Base-by-base conservation (phyloP, 305 asterid species). In the Rubia balearica region DNA sequence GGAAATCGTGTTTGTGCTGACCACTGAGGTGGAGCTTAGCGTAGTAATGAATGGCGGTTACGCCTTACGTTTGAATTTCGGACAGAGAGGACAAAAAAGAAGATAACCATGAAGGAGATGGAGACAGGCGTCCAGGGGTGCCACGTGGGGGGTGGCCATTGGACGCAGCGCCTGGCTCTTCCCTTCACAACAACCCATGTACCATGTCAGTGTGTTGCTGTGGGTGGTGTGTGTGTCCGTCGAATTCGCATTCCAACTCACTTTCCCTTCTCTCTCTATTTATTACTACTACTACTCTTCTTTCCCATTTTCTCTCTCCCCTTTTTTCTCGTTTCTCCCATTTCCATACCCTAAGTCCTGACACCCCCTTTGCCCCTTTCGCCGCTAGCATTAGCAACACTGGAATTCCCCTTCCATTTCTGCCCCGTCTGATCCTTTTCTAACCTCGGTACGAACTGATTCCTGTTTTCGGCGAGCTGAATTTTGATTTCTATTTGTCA, bases 71-170 rank as follows among this genome's bases (percentile, higher is more conserved):
- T 51, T 51, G 57, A 51, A 51, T 51, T 30, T 51, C 57, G 70
- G 43, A 65, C 40, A 6, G n/a, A 40, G 55, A 8, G 16, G 40
- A 57, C 36, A 16, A 40, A 56, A 11, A n/a, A 5, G 51, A 13
- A 53, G 78, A 53, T 67, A 73, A 55, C 70, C 75, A 51, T 73
- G 80, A 59, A 46, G 83, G 82, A 80, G 87, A 84, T 55, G 82
- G 82, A 30, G 86, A 81, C 85, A 77, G 75, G 83, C 89, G 81
- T 89, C 80, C 73, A 72, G 71, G 79, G 16, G 70, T 7, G 72
- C 91, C 91, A 90, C 92, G 96, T 87, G 96, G 78, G 81, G 43
- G 36, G 74, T n/a, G 53, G 43, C n/a, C 17, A 85, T 67, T 88
- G 96, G 96, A 36, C 33, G 40, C 41, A 74, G 67, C 61, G 64